Percentiles rank a stretch among this genome's conserved stretches.
Conservation (phyloP, 1,139 yeast genomes). For the Saccharomyces pastorianus region DNA sequence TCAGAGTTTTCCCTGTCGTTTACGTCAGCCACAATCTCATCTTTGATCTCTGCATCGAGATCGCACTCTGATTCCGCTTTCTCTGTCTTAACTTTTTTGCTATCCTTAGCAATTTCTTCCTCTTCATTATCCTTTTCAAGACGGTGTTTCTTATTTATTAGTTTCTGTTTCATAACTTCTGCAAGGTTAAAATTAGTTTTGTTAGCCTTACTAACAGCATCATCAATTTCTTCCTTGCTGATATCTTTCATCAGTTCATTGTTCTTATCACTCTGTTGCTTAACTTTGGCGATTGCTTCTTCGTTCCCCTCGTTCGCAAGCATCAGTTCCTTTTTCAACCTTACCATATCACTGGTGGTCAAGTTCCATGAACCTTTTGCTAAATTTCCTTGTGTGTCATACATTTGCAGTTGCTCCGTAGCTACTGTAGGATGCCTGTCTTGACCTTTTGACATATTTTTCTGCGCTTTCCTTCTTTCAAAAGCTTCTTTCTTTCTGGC, state of each 20-base stretch:
- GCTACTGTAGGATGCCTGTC: conserved; percentile 73
- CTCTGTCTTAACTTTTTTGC: conserved; percentile 9
- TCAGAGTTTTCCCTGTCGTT: conserved; percentile 13
- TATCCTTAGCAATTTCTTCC: conserved; percentile 7
- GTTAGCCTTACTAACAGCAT: conserved; percentile 32
- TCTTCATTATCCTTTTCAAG: conserved; percentile 14
- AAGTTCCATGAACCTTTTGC: conserved; percentile 56
- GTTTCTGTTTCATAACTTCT: conserved; percentile 35
- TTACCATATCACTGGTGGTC: conserved; percentile 65
- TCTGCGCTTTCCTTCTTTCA: conserved; percentile 48
- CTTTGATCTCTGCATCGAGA: conserved; percentile 21
- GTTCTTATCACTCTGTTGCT: conserved; percentile 33
- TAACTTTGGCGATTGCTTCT: conserved; percentile 60
- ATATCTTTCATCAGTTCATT: conserved; percentile 21
- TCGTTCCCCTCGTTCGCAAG: conserved; percentile 70
- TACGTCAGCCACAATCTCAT: conserved; percentile 18
- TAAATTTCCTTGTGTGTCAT: conserved; percentile 59
- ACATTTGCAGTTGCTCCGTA: conserved; percentile 66
- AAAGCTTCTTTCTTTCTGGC: conserved; percentile 54
- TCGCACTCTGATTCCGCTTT: conserved; percentile 17
- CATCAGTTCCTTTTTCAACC: conserved; percentile 57
- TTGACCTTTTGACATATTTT: conserved; percentile 49
- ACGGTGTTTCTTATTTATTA: conserved; percentile 26
- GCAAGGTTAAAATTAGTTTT: conserved; percentile 37
- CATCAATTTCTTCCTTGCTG: conserved; percentile 26